These are phyloP conservation scores for Pistacia vera DNA, from an alignment of 345 rosid species.

Conservation along the genomic window DNA sequence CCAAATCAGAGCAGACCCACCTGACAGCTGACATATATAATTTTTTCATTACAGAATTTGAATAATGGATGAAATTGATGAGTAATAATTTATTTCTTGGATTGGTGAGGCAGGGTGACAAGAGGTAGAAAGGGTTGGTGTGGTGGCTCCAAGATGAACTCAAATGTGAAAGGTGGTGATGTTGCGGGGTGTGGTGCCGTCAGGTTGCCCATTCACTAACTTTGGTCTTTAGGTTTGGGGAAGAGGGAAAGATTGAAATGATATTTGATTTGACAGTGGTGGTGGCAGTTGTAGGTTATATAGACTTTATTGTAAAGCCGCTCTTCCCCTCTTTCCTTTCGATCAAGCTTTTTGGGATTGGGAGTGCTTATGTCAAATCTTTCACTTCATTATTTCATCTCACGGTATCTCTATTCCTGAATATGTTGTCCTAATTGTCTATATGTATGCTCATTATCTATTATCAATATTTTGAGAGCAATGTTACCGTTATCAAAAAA, in stretches of 20 bases:
- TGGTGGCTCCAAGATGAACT: constrained; percentile 20
- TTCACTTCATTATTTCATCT: not conserved
- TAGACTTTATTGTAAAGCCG: not conserved
- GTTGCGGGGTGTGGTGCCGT: not conserved
- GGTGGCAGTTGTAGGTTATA: constrained; percentile 5
- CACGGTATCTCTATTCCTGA: too few relatives aligned
- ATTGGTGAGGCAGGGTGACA: constrained; percentile 16
- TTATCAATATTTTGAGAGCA: too few relatives aligned
- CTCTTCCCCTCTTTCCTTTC: not conserved
- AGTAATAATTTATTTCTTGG: constrained; percentile 8
- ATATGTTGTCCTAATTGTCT: too few relatives aligned
- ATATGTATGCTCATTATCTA: too few relatives aligned
- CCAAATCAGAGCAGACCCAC: not conserved
- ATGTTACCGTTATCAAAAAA: too few relatives aligned
- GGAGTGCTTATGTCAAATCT: constrained; percentile 3
- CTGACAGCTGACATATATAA: not conserved
- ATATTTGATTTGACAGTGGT: constrained; percentile 46
- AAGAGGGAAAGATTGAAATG: constrained; percentile 24
- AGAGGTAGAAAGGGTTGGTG: not conserved
- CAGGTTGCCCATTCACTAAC: constrained; percentile 32
- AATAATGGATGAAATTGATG: not conserved
- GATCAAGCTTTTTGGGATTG: not conserved
- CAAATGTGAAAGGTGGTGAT: constrained; percentile 8
- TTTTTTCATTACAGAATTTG: too few relatives aligned
- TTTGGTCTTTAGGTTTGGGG: constrained; percentile 16